Conservation (phyloP, 2,329 filamentous ascomycete species). For the Fusarium foetens region DNA sequence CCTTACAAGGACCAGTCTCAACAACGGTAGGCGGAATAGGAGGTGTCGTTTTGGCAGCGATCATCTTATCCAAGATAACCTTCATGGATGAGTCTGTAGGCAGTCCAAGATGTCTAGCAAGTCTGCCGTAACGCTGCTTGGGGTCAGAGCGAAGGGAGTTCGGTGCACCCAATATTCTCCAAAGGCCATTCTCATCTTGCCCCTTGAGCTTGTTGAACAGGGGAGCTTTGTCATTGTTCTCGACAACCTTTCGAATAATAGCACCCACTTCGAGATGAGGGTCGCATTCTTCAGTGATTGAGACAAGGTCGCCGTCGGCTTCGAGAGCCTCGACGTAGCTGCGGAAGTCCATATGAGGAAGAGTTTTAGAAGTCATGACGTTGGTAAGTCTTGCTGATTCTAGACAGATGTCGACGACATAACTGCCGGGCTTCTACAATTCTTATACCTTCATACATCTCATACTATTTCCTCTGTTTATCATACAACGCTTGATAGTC, state of each 20-base stretch:
- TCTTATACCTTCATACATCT: not conserved
- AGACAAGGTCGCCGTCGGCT: conserved; percentile 55
- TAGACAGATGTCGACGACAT: fast-evolving
- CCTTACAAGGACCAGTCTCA: conserved; percentile 30
- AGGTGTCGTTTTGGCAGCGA: conserved; percentile 46
- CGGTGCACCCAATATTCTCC: conserved; percentile 59
- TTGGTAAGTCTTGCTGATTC: not conserved
- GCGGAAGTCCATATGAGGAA: conserved; percentile 43
- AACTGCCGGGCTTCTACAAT: not conserved
- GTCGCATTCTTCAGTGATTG: conserved; percentile 56
- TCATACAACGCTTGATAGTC: not conserved
- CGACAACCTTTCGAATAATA: conserved; percentile 58
- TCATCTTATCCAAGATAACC: conserved; percentile 55
- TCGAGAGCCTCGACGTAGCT: conserved; percentile 25
- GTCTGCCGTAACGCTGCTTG: conserved; percentile 52
- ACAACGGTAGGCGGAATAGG: conserved; percentile 51
- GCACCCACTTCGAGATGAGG: conserved; percentile 59
- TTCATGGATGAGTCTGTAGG: conserved; percentile 43
- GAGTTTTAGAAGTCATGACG: conserved; percentile 18
- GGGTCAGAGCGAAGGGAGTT: conserved; percentile 44
- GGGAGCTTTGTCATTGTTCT: conserved; percentile 58
- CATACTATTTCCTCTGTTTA: not conserved
- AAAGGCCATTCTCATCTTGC: conserved; percentile 51
- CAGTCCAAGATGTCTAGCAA: conserved; percentile 56
- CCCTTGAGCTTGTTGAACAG: conserved; percentile 64